Base-by-base conservation (phyloP, 495 filamentous ascomycete species). In the Aspergillus coremiiformis region DNA sequence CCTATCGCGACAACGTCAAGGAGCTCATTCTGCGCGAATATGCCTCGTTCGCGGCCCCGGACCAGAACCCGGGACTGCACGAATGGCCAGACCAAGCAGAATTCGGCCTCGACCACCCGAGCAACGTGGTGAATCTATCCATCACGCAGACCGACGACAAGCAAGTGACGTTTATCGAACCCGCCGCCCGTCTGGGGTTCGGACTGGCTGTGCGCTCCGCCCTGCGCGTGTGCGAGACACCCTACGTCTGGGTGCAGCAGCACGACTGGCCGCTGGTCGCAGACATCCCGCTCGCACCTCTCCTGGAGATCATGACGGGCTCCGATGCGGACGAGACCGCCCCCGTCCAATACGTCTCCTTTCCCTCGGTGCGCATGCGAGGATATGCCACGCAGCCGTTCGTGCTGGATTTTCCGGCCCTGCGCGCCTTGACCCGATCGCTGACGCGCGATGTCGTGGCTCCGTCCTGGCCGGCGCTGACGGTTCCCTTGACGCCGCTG, bases 21-120 rank as follows among this genome's bases (percentile, higher is more conserved):
- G 12, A 14, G 23, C n/a, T 51, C 21, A 21, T 51, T 43, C 15
- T 51, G 2, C 4, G 14, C 23, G 24, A 29, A n/a, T 51, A 51
- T 29, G 19, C 37, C 1, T 8, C 7, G 8, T 1, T 2, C 9
- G 37, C 9, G 37, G 21, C 9, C 10, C 21, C 10, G 1, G 6
- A 19, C 9, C 17, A 4, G 22, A 3, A 11, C n/a, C n/a, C 21
- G 21, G 8, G 9, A 26, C n/a, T 45, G n/a, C 10, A 26, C 5
- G 33, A 49, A 23, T 49, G 47, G 30, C 21, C 19, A 12, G 39
- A 60, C 58, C 21, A 71, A 76, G 51, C 64, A 61, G 60, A 68
- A 64, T 17, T 64, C 61, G 27, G 63, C 61, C 53, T 70, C 60
- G 61, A 60, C 66, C 50, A 73, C 67, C 58, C 54, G 65, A 56